Percentiles rank a stretch among this genome's conserved stretches.
Conservation (phyloP, 2,329 filamentous ascomycete genomes). For the Trichoderma sp. region DNA sequence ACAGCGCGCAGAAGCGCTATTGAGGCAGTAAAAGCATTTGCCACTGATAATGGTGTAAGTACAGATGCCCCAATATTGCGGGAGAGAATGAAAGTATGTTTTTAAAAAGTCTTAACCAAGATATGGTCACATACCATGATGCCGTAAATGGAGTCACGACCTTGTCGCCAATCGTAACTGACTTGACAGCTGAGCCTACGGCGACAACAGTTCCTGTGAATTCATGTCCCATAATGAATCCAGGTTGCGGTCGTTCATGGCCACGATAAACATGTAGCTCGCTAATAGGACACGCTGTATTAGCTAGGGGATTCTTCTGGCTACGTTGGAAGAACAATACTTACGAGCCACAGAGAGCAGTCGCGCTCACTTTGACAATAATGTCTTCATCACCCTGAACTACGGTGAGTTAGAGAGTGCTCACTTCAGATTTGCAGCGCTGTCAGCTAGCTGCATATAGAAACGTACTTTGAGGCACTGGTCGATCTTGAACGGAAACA, state of each 20-base stretch:
- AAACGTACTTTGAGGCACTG: slow-evolving; percentile 66
- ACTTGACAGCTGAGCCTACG: slow-evolving; percentile 68
- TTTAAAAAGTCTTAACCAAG: not conserved
- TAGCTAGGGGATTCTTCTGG: not conserved
- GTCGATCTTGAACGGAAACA: slow-evolving; percentile 76
- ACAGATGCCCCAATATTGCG: not conserved
- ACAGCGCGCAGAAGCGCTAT: slow-evolving; percentile 78
- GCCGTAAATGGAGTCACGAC: slow-evolving; percentile 84
- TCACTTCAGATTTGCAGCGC: slow-evolving; percentile 25
- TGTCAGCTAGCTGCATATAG: not conserved
- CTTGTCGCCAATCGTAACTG: slow-evolving; percentile 72
- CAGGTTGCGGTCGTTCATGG: slow-evolving; percentile 69
- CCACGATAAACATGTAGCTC: slow-evolving; percentile 88
- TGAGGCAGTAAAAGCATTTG: slow-evolving; percentile 85
- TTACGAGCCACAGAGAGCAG: slow-evolving; percentile 86
- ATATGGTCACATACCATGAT: slow-evolving; percentile 62
- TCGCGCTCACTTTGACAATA: slow-evolving; percentile 80
- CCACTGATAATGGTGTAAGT: slow-evolving; percentile 34
- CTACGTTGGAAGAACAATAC: slow-evolving; percentile 36
- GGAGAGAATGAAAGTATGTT: not conserved
- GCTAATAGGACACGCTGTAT: not conserved
- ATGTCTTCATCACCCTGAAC: slow-evolving; percentile 74
- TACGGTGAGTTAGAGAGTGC: slow-evolving; percentile 34
- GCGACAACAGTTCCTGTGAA: slow-evolving; percentile 78
- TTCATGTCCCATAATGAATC: slow-evolving; percentile 78